Conservation (phyloP, 2,329 filamentous ascomycete species). For the Hymenoscyphus salicellus region DNA sequence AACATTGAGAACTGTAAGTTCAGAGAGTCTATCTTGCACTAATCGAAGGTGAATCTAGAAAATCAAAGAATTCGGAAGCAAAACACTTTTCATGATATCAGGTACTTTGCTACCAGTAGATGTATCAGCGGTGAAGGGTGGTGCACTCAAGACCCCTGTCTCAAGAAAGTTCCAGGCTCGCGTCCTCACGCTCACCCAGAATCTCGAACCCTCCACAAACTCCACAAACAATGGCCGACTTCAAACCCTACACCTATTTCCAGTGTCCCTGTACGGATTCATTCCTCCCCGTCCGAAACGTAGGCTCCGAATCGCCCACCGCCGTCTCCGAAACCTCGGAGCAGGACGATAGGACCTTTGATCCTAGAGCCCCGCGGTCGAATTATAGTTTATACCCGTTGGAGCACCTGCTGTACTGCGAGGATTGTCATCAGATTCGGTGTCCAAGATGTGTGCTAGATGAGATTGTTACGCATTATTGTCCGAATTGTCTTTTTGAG, state of each 20-base stretch:
- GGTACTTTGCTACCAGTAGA: not conserved
- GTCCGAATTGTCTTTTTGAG: slow-evolving; percentile 92
- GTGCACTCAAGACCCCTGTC: slow-evolving; percentile 3
- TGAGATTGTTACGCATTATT: slow-evolving; percentile 93
- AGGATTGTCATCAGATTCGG: slow-evolving; percentile 94
- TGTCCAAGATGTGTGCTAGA: slow-evolving; percentile 89
- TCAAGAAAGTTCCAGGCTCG: slow-evolving; percentile 8
- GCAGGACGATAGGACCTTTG: slow-evolving; percentile 76
- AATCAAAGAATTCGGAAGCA: not conserved
- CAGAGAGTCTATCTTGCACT: not conserved
- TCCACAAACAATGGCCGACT: slow-evolving; percentile 45
- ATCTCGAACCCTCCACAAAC: slow-evolving; percentile 1
- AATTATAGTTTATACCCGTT: slow-evolving; percentile 92
- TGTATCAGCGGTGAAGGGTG: not conserved
- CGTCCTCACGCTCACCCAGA: slow-evolving; percentile 9
- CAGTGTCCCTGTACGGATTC: slow-evolving; percentile 63
- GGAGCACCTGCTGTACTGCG: slow-evolving; percentile 92
- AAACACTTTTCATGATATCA: not conserved
- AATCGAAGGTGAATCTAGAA: not conserved
- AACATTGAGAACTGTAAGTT: not conserved
- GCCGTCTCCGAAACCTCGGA: slow-evolving; percentile 45
- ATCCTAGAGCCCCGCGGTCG: slow-evolving; percentile 78
- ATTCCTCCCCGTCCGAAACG: slow-evolving; percentile 31
- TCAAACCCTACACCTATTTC: slow-evolving; percentile 63
- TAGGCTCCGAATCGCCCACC: slow-evolving; percentile 37